These are phyloP conservation scores for Cyberlindnera suaveolens DNA, from an alignment of 805 yeast species.

Conservation along the genomic window DNA sequence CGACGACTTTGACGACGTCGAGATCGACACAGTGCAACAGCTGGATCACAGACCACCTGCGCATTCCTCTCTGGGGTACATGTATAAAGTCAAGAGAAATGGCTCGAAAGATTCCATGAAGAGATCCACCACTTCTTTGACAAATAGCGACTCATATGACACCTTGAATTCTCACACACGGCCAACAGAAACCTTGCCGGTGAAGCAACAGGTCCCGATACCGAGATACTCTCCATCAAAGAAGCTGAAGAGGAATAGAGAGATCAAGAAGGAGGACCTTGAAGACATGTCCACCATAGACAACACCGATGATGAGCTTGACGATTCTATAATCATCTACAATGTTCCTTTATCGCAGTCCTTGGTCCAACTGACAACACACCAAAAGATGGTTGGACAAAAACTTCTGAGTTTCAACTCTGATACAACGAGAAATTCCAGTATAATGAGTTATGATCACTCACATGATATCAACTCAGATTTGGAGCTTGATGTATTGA, in stretches of 20 bases:
- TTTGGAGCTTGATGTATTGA: conserved; percentile 6
- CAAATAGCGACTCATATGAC: conserved; percentile 8
- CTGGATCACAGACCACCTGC: not conserved
- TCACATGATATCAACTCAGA: conserved; percentile 9
- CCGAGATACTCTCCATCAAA: conserved; percentile 1
- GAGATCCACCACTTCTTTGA: conserved; percentile 13
- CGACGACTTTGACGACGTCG: conserved; percentile 18
- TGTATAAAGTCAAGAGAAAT: conserved; percentile 3
- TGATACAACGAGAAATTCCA: conserved; percentile 38
- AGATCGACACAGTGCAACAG: conserved; percentile 11
- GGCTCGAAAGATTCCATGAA: conserved; percentile 5
- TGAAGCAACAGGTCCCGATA: not conserved
- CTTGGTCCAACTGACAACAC: conserved; percentile 32
- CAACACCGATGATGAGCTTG: conserved; percentile 42
- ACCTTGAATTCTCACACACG: not conserved
- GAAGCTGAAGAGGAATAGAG: conserved; percentile 3
- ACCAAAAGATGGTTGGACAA: conserved; percentile 27
- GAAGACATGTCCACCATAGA: conserved; percentile 1
- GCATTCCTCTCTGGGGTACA: conserved; percentile 6
- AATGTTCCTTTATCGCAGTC: conserved; percentile 64
- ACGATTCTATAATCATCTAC: conserved; percentile 46
- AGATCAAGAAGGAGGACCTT: not conserved
- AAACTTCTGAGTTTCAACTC: conserved; percentile 27
- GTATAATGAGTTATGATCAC: conserved; percentile 32
- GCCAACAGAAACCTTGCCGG: not conserved